These are phyloP conservation scores for Calonectria montana DNA, from an alignment of 2,329 filamentous ascomycete species.

Conservation along the genomic window DNA sequence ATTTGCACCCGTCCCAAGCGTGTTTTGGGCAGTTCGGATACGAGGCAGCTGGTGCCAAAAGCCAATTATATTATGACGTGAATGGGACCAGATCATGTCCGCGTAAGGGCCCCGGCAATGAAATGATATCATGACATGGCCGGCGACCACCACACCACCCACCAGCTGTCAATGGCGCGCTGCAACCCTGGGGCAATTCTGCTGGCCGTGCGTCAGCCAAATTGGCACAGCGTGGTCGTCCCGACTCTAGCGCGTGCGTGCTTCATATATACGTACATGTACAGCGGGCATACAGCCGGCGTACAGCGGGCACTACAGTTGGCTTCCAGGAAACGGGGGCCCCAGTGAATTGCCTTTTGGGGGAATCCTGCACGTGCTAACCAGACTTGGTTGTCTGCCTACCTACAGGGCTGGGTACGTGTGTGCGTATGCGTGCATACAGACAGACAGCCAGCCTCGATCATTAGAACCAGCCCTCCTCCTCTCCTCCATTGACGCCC, in stretches of 20 bases:
- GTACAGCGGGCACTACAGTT: not conserved
- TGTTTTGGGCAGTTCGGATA: not conserved
- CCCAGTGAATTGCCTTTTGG: not conserved
- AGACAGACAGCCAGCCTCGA: not conserved
- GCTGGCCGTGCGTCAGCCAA: not conserved
- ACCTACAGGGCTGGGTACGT: not conserved
- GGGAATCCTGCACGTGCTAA: slow-evolving; percentile 14
- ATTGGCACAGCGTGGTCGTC: not conserved
- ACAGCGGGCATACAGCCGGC: too few species aligned
- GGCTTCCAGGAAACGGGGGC: not conserved
- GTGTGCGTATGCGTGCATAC: not conserved
- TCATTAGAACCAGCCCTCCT: too few species aligned
- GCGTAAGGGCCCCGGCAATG: not conserved
- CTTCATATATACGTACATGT: too few species aligned
- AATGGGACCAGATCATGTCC: not conserved
- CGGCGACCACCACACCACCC: too few species aligned
- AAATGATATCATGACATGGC: not conserved
- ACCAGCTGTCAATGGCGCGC: too few species aligned
- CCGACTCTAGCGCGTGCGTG: not conserved
- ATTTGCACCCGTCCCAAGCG: not conserved
- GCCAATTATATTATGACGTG: not conserved
- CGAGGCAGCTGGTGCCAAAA: not conserved
- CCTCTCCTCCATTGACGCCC: not conserved
- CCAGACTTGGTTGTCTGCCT: too few species aligned
- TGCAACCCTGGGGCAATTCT: too few species aligned